Base-by-base conservation (phyloP, 768 basidiomycete genomes). In the Leccinum disarticulatum region DNA sequence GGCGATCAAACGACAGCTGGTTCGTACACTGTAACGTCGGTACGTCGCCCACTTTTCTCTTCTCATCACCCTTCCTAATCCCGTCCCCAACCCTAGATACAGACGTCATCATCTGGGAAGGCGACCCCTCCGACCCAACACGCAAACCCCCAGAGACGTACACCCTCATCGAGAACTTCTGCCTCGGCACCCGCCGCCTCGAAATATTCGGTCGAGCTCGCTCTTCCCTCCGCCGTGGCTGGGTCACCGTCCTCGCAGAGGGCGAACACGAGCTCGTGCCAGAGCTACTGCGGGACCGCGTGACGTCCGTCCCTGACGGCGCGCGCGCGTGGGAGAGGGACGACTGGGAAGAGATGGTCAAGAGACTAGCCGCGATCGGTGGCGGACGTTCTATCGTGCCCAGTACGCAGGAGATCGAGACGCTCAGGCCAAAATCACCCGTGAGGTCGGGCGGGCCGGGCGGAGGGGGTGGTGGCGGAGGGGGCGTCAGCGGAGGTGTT, bases 1-100 rank as follows among this genome's bases (percentile, higher is more conserved):
- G 96, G 25, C 83, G 97, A 31, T 93, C 92, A 19, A 95, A 91
- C 1, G 97, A 99, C 71, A 89, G 87, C 60, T 92, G 93, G 88
- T 95, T 98, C 74, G 96, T 97, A 0, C 96, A 99, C 73, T 98
- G 95, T 70, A 99, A 99, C 74, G 90, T 99, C 64, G 93, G 92
- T 91, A 71, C 54, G 91, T 63, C 55, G 10, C 28, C 30, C 15
- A 3, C 17, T 31, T 36, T n/a, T 14, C 11, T 3, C 15, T 31
- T 25, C 7, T 15, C 8, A 38, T 8, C 60, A n/a, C 27, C 3
- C 10, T 31, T 5, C 1, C 6, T 50, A 13, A 28, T n/a, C 25
- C 47, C 27, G 6, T 0, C 74, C 30, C n/a, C 7, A 49, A 50
- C 50, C 1, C 38, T 61, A 93, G 95, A 96, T 69, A 96, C 95